Conservation (phyloP, 768 basidiomycete genomes). For the Calvatia gigantea region DNA sequence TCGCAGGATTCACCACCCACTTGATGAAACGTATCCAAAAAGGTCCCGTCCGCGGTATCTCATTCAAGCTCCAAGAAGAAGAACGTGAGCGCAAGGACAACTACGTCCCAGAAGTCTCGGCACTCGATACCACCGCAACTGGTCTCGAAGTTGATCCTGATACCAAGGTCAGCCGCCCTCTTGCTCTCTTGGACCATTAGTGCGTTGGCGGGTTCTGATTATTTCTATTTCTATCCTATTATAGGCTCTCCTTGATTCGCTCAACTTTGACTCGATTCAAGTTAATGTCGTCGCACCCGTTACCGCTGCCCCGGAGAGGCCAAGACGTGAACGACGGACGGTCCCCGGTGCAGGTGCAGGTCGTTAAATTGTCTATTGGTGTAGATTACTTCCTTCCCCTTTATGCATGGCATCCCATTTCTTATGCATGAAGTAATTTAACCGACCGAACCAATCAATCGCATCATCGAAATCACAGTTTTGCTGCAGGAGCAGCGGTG, state of each 20-base stretch:
- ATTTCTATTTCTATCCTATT: neutral
- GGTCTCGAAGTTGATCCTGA: slow-evolving; percentile 88
- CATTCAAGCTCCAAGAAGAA: slow-evolving; percentile 99
- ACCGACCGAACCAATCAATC: no score
- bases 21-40: slow-evolving; percentile 99
- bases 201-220: neutral
- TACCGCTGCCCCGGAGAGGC: slow-evolving; percentile 65
- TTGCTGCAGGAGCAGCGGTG: slow-evolving; percentile 10
- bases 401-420: no score
- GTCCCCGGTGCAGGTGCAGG: slow-evolving; percentile 72
- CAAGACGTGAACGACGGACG: slow-evolving; percentile 70
- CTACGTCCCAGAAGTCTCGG: slow-evolving; percentile 98
- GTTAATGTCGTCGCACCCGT: slow-evolving; percentile 69
- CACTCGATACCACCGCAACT: slow-evolving; percentile 72
- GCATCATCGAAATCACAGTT: no score
- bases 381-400: neutral
- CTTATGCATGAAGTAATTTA: no score
- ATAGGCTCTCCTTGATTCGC: slow-evolving; percentile 81
- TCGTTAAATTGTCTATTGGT: no score
- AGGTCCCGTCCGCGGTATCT: slow-evolving; percentile 98
- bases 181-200: no score
- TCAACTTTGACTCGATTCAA: slow-evolving; percentile 93
- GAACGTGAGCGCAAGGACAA: slow-evolving; percentile 99
- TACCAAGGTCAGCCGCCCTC: slow-evolving; percentile 70
- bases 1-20: slow-evolving; percentile 99